Evolutionary conservation across 805 yeast species (phyloP).

Genomic region (Metschnikowia reukaufii): DNA sequence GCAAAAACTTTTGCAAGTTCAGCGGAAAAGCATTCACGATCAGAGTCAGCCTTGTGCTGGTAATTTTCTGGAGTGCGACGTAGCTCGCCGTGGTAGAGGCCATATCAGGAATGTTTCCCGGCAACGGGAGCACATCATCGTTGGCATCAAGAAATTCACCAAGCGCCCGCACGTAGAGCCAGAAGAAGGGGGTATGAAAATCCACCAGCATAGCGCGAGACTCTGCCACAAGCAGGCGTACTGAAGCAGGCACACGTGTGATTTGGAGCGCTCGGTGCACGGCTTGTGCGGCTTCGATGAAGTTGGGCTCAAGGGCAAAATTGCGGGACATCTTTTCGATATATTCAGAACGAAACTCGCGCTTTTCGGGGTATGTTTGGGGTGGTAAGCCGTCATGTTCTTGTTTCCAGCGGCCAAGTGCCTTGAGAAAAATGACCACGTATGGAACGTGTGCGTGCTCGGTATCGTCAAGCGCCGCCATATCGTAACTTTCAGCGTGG

Average conservation of each 20-base stretch:
- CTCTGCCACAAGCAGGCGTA: constrained; percentile 22
- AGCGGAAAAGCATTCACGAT: constrained; percentile 41
- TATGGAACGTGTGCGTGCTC: constrained; percentile 67
- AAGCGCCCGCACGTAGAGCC: constrained; percentile 62
- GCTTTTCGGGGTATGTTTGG: constrained; percentile 40
- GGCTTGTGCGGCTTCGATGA: constrained; percentile 37
- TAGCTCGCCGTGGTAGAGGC: constrained; percentile 69
- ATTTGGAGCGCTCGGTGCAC: constrained; percentile 38
- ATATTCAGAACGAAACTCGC: constrained; percentile 32
- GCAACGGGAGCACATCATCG: constrained; percentile 56
- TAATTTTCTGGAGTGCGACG: constrained; percentile 60
- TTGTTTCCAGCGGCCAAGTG: constrained; percentile 43
- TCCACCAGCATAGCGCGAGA: constrained; percentile 9
- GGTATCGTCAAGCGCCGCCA: constrained; percentile 44
- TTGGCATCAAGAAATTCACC: constrained; percentile 43
- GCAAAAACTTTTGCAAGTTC: constrained; percentile 30
- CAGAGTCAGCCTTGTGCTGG: constrained; percentile 51
- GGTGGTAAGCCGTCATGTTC: constrained; percentile 34
- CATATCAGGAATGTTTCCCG: constrained; percentile 87
- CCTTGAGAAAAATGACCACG: constrained; percentile 58
- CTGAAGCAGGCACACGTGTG: constrained; percentile 35
- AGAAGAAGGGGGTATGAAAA: constrained; percentile 45
- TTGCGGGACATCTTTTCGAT: constrained; percentile 43
- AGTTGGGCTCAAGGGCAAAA: constrained; percentile 51
- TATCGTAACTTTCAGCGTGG: constrained; percentile 51